Conservation (phyloP, 129 eudicot species). For the Solidago caesia region DNA sequence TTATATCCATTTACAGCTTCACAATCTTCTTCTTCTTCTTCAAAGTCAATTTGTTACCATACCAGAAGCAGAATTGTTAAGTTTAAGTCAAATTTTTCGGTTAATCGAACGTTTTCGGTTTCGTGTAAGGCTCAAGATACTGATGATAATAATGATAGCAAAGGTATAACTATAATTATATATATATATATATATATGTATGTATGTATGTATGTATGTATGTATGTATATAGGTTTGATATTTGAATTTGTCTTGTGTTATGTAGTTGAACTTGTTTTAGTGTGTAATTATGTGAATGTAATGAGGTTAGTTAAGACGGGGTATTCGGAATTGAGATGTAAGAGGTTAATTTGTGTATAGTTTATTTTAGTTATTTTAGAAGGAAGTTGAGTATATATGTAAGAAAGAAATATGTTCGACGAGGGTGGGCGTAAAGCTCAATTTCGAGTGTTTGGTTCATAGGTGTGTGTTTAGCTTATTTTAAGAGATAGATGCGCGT, state of each 20-base stretch:
- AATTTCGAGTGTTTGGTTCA: too few species aligned
- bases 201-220: background rate
- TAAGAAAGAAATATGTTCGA: too few species aligned
- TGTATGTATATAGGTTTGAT: background rate
- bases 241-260: background rate
- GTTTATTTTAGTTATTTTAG: too few species aligned
- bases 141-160: conserved; percentile 45
- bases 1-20: conserved; percentile 45
- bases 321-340: too few species aligned
- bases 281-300: too few species aligned
- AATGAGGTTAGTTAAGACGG: too few species aligned
- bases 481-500: too few species aligned
- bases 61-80: conserved; percentile 24
- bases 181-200: background rate
- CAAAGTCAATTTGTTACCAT: conserved; percentile 32
- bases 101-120: conserved; percentile 38
- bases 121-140: conserved; percentile 44
- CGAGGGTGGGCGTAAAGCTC: too few species aligned
- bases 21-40: conserved; percentile 28
- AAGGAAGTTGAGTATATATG: too few species aligned
- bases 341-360: too few species aligned
- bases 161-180: conserved; percentile 38
- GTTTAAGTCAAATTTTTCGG: conserved; percentile 19
- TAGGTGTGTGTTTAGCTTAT: too few species aligned
- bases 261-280: too few species aligned